Evolutionary conservation across 257 asterid species (phyloP).

Genomic region (Schizonepeta tenuifolia): DNA sequence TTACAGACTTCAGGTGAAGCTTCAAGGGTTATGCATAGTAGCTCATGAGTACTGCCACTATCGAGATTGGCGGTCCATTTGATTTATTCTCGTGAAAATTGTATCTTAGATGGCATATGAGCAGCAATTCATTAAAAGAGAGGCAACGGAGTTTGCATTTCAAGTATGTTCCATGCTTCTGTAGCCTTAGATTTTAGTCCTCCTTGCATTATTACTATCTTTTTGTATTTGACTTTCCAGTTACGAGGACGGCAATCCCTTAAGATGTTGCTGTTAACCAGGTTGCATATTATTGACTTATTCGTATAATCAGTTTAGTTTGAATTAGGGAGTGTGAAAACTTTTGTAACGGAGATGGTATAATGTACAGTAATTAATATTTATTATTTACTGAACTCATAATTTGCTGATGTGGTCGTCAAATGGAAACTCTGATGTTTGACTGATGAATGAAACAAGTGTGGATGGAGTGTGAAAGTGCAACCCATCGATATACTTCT

Average conservation of each 20-base stretch:
- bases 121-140: not conserved
- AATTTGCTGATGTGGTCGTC: not conserved
- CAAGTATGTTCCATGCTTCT: not conserved
- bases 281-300: not conserved
- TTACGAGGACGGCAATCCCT: not conserved
- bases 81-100: not conserved
- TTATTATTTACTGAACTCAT: not conserved
- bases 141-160: too few relatives aligned
- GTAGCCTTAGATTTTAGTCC: not conserved
- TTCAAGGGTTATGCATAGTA: not conserved
- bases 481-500: not conserved
- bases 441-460: constrained; percentile 1
- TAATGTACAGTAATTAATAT: not conserved
- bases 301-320: not conserved
- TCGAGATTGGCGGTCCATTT: not conserved
- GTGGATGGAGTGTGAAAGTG: not conserved
- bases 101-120: not conserved
- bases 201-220: not conserved
- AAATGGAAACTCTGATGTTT: not conserved
- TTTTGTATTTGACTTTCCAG: not conserved
- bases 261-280: not conserved
- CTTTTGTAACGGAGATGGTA: not conserved
- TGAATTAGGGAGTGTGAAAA: not conserved
- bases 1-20: not conserved
- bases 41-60: not conserved